These are phyloP conservation scores for Amniculicola lignicola DNA, from an alignment of 495 filamentous ascomycete species.

Conservation along the genomic window DNA sequence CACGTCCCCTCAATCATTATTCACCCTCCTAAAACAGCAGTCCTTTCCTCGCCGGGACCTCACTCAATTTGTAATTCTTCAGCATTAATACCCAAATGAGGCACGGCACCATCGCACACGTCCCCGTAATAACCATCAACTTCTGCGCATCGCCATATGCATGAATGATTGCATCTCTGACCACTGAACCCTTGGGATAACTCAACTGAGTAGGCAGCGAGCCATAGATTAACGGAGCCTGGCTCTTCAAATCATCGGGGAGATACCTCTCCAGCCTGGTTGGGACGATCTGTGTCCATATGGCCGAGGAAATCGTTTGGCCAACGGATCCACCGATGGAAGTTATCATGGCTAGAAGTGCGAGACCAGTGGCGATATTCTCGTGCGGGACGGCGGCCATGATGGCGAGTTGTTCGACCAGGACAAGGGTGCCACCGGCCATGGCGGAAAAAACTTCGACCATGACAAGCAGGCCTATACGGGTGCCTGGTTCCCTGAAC, in stretches of 20 bases:
- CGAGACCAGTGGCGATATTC: constrained; percentile 62
- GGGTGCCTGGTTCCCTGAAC: constrained; percentile 57
- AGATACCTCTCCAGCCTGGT: constrained; percentile 52
- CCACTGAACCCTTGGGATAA: constrained; percentile 31
- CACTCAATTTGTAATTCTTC: neutral
- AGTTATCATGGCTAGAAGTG: constrained; percentile 58
- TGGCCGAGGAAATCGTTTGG: constrained; percentile 56
- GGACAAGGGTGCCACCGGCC: constrained; percentile 60
- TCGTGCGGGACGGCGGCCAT: constrained; percentile 62
- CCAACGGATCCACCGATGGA: constrained; percentile 67
- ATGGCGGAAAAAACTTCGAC: constrained; percentile 75
- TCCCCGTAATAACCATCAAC: constrained; percentile 33
- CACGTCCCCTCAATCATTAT: too few species aligned
- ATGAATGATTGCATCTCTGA: constrained; percentile 28
- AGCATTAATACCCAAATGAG: neutral
- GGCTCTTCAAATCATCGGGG: constrained; percentile 44
- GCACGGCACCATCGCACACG: neutral
- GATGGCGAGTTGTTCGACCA: constrained; percentile 62
- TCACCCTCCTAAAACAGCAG: too few species aligned
- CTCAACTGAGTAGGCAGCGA: constrained; percentile 38
- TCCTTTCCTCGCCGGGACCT: neutral
- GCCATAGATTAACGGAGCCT: constrained; percentile 53
- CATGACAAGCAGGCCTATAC: constrained; percentile 69
- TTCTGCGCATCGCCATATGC: constrained; percentile 34
- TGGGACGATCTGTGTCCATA: constrained; percentile 64